Evolutionary conservation across 371 early-diverging fungal species (phyloP), one percentile per base, ranked within the genome.

Genomic region (Syncephalis fuscata): DNA sequence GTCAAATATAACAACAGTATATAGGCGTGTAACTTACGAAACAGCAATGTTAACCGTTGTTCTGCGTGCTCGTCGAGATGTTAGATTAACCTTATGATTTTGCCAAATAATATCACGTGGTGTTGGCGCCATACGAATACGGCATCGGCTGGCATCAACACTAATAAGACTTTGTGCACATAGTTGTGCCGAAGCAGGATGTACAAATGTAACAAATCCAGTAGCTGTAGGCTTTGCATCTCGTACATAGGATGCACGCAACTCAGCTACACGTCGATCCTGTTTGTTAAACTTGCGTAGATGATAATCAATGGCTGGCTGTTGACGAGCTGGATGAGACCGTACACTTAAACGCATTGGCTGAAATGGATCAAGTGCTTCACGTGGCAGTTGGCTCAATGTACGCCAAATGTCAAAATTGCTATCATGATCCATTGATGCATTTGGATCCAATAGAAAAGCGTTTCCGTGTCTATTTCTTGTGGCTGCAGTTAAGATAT

Each of bases 41-140:
- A 76, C 73, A 2, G 68, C 66, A n/a, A 58, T 63, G 50, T 60
- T 64, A 37, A 72, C 66, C 0, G 76, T 68, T 16, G 70, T 46
- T 49, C 65, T 67, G 27, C 70, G 66, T 37, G 69, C 44, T 21
- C 68, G 43, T n/a, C 57, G 65, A n/a, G 64, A 62, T 25, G 64
- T 61, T 38, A 71, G 67, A 40, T 62, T 59, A 20, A 72, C 64
- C 48, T 79, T 73, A 20, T 90, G 59, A 55, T 87, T 88, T 46
- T 72, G 62, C 95, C 95, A 94, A 52, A 79, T 70, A 15, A 94
- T 63, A 58, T 88, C 92, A 37, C 92, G 76, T 21, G 95, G 95
- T 52, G 92, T 92, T 0, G 92, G 91, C 8, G 92, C 92, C 62
- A 82, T 65, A 22, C 65, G 62, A 0, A 82, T 76, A 49, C 74